Conservation (phyloP, 495 filamentous ascomycete genomes). For the Rostrohypoxylon terebratum region DNA sequence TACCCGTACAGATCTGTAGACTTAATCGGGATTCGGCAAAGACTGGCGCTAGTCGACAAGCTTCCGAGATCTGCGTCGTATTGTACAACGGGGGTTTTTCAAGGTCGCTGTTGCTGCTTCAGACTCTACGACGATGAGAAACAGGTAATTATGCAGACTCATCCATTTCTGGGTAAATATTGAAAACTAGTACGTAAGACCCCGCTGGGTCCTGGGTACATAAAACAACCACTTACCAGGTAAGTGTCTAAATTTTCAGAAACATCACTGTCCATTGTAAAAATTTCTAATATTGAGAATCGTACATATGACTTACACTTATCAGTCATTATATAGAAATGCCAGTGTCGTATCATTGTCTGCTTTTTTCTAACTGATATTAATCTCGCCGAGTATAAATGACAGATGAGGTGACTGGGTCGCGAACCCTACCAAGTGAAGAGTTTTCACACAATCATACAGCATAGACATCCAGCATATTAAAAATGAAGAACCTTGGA, state of each 20-base stretch:
- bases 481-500: not conserved
- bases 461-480: not conserved
- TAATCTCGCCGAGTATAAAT: not conserved
- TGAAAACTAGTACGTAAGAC: too few species aligned
- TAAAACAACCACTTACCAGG: too few species aligned
- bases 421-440: not conserved
- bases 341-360: not conserved
- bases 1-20: not conserved
- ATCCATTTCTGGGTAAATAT: too few species aligned
- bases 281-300: too few species aligned
- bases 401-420: not conserved
- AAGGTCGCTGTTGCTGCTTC: not conserved
- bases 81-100: not conserved
- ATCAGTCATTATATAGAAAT: too few species aligned
- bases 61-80: not conserved
- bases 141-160: too few species aligned
- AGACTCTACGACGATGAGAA: too few species aligned
- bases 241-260: too few species aligned
- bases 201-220: too few species aligned
- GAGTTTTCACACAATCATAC: not conserved
- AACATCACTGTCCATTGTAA: too few species aligned
- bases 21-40: not conserved
- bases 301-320: too few species aligned
- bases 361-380: not conserved
- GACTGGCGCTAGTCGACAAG: not conserved